These are phyloP conservation scores for Naganishia sp. DNA, from an alignment of 1,284 basidiomycete species.

Conservation along the genomic window DNA sequence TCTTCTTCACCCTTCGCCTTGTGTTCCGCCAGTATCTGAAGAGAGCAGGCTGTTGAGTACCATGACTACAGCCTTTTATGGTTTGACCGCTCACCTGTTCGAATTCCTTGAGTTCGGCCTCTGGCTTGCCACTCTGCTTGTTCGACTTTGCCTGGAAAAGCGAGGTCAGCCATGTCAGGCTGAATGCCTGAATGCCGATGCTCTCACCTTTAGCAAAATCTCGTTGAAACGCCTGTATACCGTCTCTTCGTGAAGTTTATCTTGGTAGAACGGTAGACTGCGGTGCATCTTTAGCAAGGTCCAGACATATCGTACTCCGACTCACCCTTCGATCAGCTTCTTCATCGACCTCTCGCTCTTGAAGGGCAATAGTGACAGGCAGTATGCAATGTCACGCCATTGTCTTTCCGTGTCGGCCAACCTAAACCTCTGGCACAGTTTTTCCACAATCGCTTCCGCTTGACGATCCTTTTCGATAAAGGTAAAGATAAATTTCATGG, in stretches of 20 bases:
- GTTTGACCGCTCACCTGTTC: constrained; percentile 61
- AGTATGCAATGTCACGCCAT: constrained; percentile 97
- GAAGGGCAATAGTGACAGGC: constrained; percentile 90
- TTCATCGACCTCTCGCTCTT: constrained; percentile 95
- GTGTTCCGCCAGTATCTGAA: constrained; percentile 77
- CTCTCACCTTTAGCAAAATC: constrained; percentile 71
- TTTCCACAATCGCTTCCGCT: constrained; percentile 92
- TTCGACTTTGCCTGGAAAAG: constrained; percentile 68
- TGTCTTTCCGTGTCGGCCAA: constrained; percentile 84
- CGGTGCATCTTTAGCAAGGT: neutral
- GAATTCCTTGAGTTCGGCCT: constrained; percentile 85
- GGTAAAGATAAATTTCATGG: constrained; percentile 91
- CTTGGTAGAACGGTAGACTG: constrained; percentile 79
- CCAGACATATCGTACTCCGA: neutral
- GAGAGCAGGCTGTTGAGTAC: constrained; percentile 16
- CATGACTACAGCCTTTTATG: neutral
- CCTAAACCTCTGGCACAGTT: constrained; percentile 90
- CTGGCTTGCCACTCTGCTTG: constrained; percentile 78
- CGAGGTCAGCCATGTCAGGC: neutral
- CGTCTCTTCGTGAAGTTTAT: constrained; percentile 85
- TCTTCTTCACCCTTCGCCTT: constrained; percentile 85
- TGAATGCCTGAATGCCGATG: neutral
- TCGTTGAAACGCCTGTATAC: constrained; percentile 86
- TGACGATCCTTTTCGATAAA: constrained; percentile 94
- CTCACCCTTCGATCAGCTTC: constrained; percentile 84